A percentile compares a stretch with the other conserved stretches of the same genome.
Evolutionary conservation across 148 eudicot species (phyloP).

Genomic region (Beta vulgaris): DNA sequence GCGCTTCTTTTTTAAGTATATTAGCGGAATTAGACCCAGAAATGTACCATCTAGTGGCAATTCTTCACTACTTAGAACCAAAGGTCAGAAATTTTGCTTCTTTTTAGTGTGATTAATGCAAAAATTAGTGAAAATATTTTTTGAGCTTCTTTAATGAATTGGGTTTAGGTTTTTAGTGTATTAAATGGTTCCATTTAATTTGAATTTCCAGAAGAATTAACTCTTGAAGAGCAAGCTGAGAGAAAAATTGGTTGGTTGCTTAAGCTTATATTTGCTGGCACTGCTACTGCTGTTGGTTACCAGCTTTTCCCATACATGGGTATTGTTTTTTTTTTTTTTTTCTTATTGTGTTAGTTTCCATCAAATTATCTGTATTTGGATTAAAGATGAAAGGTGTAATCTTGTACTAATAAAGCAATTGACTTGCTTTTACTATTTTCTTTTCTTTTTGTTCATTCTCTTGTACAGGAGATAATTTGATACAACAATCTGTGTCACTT

Average conservation of each 20-base stretch:
- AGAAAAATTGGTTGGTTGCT: conserved; percentile 89
- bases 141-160: not conserved
- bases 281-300: conserved; percentile 75
- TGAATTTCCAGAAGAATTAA: conserved; percentile 47
- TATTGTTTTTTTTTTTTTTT: conserved; percentile 23
- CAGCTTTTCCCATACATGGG: conserved; percentile 88
- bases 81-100: conserved; percentile 36
- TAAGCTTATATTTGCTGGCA: conserved; percentile 81
- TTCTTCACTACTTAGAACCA: conserved; percentile 35
- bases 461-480: conserved; percentile 73
- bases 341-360: no score
- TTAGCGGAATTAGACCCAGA: conserved; percentile 49
- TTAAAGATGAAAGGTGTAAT: not conserved
- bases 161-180: conserved; percentile 5
- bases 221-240: conserved; percentile 81
- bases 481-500: conserved; percentile 86
- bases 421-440: not conserved
- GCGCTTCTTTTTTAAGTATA: conserved; percentile 35
- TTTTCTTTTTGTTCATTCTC: conserved; percentile 9
- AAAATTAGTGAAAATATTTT: not conserved
- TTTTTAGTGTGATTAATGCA: not conserved
- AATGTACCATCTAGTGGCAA: conserved; percentile 44
- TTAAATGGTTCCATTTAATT: not conserved
- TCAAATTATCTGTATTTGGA: conserved; percentile 2
- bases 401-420: not conserved